Evolutionary conservation across 78 protist genomes (phyloP).

Genomic region (Bodo saltans): DNA sequence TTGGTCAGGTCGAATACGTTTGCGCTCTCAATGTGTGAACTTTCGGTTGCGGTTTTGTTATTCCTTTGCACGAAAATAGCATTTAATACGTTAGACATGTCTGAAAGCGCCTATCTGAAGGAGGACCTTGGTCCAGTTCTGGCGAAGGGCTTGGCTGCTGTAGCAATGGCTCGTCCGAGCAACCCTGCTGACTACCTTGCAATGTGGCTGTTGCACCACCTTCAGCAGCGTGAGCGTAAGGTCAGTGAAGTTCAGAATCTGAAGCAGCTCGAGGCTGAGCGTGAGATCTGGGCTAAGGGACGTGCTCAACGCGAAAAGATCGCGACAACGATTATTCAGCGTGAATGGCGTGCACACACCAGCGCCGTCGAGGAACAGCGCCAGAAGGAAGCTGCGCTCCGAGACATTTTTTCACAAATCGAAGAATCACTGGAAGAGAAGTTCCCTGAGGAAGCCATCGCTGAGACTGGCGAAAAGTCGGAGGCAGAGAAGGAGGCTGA

Average conservation of each 20-base stretch:
- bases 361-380: background rate
- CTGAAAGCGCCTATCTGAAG: conserved; percentile 7
- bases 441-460: background rate
- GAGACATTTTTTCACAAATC: background rate
- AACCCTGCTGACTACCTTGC: conserved; percentile 20
- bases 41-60: no score
- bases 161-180: background rate
- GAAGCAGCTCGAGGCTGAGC: background rate
- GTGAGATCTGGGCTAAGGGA: conserved; percentile 3
- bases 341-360: conserved; percentile 5
- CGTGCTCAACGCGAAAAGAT: background rate
- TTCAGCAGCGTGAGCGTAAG: background rate
- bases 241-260: background rate
- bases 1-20: no score
- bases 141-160: conserved; percentile 8
- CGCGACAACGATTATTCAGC: background rate
- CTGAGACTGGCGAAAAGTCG: background rate
- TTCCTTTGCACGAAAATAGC: no score
- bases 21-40: no score
- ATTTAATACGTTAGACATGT: no score
- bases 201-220: conserved; percentile 26
- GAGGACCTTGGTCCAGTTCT: conserved; percentile 22
- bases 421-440: background rate
- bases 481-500: conserved; percentile 4
- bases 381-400: background rate